Evolutionary conservation across 1,139 yeast species (phyloP), one percentile per base, ranked within the genome.

Genomic region (Magnusiomyces magnusii): DNA sequence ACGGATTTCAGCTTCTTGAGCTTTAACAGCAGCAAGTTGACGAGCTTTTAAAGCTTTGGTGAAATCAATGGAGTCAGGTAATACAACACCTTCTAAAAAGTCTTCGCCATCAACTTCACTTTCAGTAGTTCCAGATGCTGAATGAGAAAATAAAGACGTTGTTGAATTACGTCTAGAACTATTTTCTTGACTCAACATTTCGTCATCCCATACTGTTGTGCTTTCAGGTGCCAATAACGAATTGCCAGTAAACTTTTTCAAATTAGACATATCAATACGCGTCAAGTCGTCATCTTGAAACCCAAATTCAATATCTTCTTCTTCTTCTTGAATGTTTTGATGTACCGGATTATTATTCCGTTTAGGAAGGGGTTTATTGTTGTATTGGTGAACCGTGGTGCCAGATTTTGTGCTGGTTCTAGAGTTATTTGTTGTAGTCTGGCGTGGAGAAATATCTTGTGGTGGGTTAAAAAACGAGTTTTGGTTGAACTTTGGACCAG

Each of bases 31-130:
- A 10, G 55, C 27, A 2, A 53, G 58, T 28, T 60, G 58, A 10
- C 56, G 41, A 5, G 23, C 31, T 31, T 57, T 51, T 7, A 60
- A 53, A 5, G 51, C 50, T 19, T 28, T 50, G 19, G 31, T 42
- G 47, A 60, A 60, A 44, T 60, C 53, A 13, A 59, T 55, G 3
- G 25, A 27, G 21, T 55, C 59, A 9, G 62, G 62, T 19, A 60
- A 41, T n/a, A 57, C 53, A 21, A 60, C 41, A 1, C 62, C 62
- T 3, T 60, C 62, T 10, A 60, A 42, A 41, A 60, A 55, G 51
- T 60, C 62, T 21, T 60, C 57, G 15, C 57, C 59, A 17, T 57
- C 60, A 24, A 58, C 39, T 31, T 60, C 62, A 39, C 58, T 57
- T 44, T 57, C 62, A 21, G 60, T 39, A 9, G 19, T n/a, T 39